Evolutionary conservation across 2,329 filamentous ascomycete species (phyloP).

Genomic region (Nothophaeocryptopus gaeumannii): DNA sequence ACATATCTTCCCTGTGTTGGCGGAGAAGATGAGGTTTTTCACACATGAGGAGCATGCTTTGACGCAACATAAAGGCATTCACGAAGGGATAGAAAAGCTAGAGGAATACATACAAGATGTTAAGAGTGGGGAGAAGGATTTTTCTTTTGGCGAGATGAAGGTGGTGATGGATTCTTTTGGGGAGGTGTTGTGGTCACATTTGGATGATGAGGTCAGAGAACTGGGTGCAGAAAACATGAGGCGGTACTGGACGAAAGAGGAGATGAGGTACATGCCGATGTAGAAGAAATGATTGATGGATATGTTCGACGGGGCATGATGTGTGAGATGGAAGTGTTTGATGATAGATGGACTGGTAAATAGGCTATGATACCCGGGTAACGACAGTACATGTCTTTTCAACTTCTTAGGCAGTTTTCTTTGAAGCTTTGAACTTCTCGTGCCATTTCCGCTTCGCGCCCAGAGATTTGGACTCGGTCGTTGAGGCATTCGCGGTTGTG

Average conservation of each 20-base stretch:
- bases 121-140: constrained; percentile 59
- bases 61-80: constrained; percentile 74
- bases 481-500: constrained; percentile 2
- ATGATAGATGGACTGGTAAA: not conserved
- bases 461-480: constrained; percentile 23
- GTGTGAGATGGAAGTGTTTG: not conserved
- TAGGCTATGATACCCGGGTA: no score
- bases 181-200: constrained; percentile 73
- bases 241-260: constrained; percentile 72
- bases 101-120: constrained; percentile 33
- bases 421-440: constrained; percentile 37
- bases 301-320: not conserved
- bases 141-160: constrained; percentile 60
- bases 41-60: constrained; percentile 63
- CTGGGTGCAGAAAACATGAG: constrained; percentile 85
- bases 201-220: constrained; percentile 78
- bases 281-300: constrained; percentile 35
- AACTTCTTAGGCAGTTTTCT: constrained; percentile 24
- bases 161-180: constrained; percentile 75
- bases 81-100: constrained; percentile 52
- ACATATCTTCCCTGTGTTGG: constrained; percentile 76
- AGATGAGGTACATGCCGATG: constrained; percentile 70
- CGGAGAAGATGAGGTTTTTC: constrained; percentile 76
- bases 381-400: not conserved
- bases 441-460: constrained; percentile 40